Base-by-base conservation (phyloP, 2,329 filamentous ascomycete genomes). In the Acarospora socialis region DNA sequence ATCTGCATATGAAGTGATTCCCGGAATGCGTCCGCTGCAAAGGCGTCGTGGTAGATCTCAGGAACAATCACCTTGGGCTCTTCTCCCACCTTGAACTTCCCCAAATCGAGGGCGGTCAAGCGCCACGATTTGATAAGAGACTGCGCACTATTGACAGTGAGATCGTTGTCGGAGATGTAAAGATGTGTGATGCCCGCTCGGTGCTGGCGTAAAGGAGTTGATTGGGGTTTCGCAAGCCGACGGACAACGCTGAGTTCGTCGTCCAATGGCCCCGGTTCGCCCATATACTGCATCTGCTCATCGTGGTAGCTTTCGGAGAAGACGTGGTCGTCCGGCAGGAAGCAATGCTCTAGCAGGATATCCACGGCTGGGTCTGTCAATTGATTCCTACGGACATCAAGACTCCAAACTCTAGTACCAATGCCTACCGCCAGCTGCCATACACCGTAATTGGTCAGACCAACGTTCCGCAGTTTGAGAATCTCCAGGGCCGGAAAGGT, bases 101-200 rank as follows among this genome's bases (percentile, higher is more conserved):
- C n/a, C n/a, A n/a, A n/a, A 49, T 76, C 70, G 2, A 75, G 53
- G 2, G 68, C 63, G 41, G 70, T 60, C 6, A 76, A 50, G 19
- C 61, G 55, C 32, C 52, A 55, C 5, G 67, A 67, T 29, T 60
- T 52, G 7, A 73, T 43, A 4, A 75, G 52, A 10, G 60, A 63
- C 3, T 63, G 65, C 4, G 69, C 51, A 1, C 68, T 69, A 45
- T 72, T 67, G 1, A 68, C 60, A 1, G 66, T 70, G 4, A 75
- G 46, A 3, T 53, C 43, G 35, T 75, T 76, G 5, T 61, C 60
- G 3, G 69, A 59, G 9, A 75, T 59, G 43, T 70, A 72, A 2
- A 76, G 51, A 50, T 76, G 70, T 0, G 70, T 74, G 21, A 74
- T 61, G 2, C 71, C 71, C 7, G 56, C 52, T 42, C 65, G 57